Evolutionary conservation across 2,329 filamentous ascomycete genomes (phyloP).

Genomic region (Aulographum hederae): DNA sequence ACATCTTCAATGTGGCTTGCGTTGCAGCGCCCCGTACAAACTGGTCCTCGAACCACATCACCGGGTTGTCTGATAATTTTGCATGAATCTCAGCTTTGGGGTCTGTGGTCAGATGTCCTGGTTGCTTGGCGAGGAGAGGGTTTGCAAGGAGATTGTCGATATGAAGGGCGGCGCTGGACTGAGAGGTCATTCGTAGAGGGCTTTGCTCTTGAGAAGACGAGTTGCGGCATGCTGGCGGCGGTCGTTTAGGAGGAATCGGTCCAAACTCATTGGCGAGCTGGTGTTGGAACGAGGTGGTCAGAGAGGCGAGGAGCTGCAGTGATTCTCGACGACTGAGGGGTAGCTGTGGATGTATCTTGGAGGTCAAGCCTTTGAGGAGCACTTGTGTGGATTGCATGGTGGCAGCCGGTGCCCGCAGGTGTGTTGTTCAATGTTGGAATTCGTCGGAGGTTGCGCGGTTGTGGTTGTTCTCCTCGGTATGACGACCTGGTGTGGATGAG

Average conservation of each 20-base stretch:
- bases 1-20: neutral
- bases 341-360: slow-evolving; percentile 32
- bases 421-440: too few relatives aligned
- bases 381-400: too few relatives aligned
- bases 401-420: too few relatives aligned
- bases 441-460: too few relatives aligned
- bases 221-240: neutral
- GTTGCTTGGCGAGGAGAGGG: neutral
- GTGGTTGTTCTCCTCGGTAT: too few relatives aligned
- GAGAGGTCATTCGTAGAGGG: neutral
- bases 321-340: slow-evolving; percentile 39
- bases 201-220: neutral
- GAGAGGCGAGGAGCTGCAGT: slow-evolving; percentile 37
- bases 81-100: neutral
- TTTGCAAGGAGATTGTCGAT: neutral
- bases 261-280: slow-evolving; percentile 43
- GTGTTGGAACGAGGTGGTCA: slow-evolving; percentile 44
- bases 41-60: neutral
- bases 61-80: neutral
- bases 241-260: slow-evolving; percentile 7
- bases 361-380: slow-evolving; percentile 5
- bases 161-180: neutral
- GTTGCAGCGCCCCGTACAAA: neutral
- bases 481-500: too few relatives aligned
- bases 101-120: neutral